Evolutionary conservation across 2,329 filamentous ascomycete genomes (phyloP).

Genomic region (Diplodia intermedia): DNA sequence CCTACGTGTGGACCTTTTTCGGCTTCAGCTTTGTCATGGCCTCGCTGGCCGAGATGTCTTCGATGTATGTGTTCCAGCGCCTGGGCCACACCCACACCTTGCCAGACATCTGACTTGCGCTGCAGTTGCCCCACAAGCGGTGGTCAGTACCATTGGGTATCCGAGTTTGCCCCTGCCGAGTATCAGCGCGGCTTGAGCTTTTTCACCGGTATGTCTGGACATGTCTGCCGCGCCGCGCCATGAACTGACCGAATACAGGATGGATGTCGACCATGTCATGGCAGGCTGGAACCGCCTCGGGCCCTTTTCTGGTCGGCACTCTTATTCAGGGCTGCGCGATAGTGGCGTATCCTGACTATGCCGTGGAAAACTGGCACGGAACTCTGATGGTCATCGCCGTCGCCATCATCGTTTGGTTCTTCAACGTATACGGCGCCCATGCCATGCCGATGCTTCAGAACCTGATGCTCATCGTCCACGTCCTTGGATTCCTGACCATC

Average conservation of each 20-base stretch:
- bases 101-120: too few species aligned
- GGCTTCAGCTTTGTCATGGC: slow-evolving; percentile 39
- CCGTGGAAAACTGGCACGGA: slow-evolving; percentile 55
- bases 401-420: slow-evolving; percentile 51
- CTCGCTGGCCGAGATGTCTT: slow-evolving; percentile 35
- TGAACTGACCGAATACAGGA: slow-evolving; percentile 37
- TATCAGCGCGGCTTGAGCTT: slow-evolving; percentile 35
- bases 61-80: slow-evolving; percentile 23
- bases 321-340: slow-evolving; percentile 55
- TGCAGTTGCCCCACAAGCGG: slow-evolving; percentile 30
- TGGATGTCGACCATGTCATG: slow-evolving; percentile 60
- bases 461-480: slow-evolving; percentile 49
- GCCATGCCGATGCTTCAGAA: slow-evolving; percentile 47
- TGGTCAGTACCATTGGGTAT: slow-evolving; percentile 34
- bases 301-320: slow-evolving; percentile 57
- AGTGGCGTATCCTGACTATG: slow-evolving; percentile 52
- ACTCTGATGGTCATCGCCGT: slow-evolving; percentile 58
- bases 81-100: too few species aligned
- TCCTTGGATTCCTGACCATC: slow-evolving; percentile 55
- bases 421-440: slow-evolving; percentile 49
- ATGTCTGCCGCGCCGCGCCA: not conserved
- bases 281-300: slow-evolving; percentile 58
- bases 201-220: slow-evolving; percentile 33
- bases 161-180: slow-evolving; percentile 34
- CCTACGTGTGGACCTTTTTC: slow-evolving; percentile 46